Evolutionary conservation across 2,329 filamentous ascomycete genomes (phyloP), one percentile per base, ranked within the genome.

Genomic region (Alternaria consortialis): DNA sequence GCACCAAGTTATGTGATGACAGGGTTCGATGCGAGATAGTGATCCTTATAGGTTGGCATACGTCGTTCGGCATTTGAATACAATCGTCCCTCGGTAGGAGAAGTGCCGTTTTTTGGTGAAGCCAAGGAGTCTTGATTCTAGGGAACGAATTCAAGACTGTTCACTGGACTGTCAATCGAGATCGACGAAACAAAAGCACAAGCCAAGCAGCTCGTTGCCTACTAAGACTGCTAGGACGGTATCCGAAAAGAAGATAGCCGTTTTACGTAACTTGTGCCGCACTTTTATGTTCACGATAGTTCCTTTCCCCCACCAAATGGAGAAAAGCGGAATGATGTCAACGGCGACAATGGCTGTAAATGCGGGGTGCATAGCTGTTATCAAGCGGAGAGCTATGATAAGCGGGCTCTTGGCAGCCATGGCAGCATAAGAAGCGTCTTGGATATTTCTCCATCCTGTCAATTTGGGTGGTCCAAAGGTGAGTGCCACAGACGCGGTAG

Each of bases 401-500:
- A 64, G 59, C 32, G 58, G 53, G 13, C 25, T 46, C 62, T 64
- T 64, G 58, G 62, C 62, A 56, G 58, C 34, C 62, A 56, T 61
- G 62, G 62, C 54, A 53, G 44, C 58, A 58, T 39, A 27, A 37
- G 51, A 62, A 36, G 52, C 29, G 57, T 15, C 57, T 59, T 59
- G 44, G 52, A 23, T 6, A 13, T 25, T 17, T 23, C 5, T 31
- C 12, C 34, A 29, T 37, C 52, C 29, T 59, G 23, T 23, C 43
- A 40, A 9, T 37, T 50, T 29, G 43, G 52, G 42, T 54, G 34
- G 17, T 36, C 43, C 8, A 13, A 53, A n/a, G 29, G 48, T 53
- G 48, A 34, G 29, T 47, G 36, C n/a, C 32, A 27, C 36, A 36
- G 15, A 23, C 40, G 25, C 32, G 34, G 51, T 56, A 54, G n/a